Base-by-base conservation (phyloP, 169 alveolate species). In the Eimeria necatrix region DNA sequence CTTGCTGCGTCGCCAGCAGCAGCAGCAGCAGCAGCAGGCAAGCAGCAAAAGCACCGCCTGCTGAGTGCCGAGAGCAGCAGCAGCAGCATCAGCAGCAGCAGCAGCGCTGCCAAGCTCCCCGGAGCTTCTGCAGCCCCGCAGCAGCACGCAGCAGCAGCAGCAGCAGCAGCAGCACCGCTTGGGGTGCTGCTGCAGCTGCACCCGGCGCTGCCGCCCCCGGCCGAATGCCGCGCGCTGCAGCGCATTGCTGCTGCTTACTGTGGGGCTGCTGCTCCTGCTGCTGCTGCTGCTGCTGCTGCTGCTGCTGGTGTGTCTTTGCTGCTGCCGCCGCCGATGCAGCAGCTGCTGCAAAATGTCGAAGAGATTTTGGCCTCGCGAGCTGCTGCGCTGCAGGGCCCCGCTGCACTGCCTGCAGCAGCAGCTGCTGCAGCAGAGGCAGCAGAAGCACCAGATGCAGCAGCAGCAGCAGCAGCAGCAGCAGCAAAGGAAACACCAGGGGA, bases 161-260 rank as follows among this genome's bases (percentile, higher is more conserved):
- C 46, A 68, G 64, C 64, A 53, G 64, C 64, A 68, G 78, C 78
- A 53, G 6, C 78, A 8, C 78, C 78, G 10, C 26, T n/a, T 18
- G 18, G 78, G 10, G 16, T 10, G 6, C 26, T 10, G 41, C 78
- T 68, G 46, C 41, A n/a, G 26, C 78, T 68, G 20, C 64, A 56
- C 64, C 64, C 64, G 8, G 64, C 20, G 16, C 78, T 68, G 8
- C 78, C 78, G 8, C 78, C 78, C 26, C 41, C 78, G 16, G 78
- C 46, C 6, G 78, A 68, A n/a, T 68, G 78, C 78, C 78, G 78
- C 16, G 78, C 26, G 78, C 78, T 68, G 78, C 78, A 68, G 78
- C 78, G 78, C 18, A 10, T 68, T 68, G 78, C 78, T 18, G 78
- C 78, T 68, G 78, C 78, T 18, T 68, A 68, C 78, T 68, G 78